Evolutionary conservation across 768 basidiomycete species (phyloP).

Genomic region (Collybiopsis luxurians): DNA sequence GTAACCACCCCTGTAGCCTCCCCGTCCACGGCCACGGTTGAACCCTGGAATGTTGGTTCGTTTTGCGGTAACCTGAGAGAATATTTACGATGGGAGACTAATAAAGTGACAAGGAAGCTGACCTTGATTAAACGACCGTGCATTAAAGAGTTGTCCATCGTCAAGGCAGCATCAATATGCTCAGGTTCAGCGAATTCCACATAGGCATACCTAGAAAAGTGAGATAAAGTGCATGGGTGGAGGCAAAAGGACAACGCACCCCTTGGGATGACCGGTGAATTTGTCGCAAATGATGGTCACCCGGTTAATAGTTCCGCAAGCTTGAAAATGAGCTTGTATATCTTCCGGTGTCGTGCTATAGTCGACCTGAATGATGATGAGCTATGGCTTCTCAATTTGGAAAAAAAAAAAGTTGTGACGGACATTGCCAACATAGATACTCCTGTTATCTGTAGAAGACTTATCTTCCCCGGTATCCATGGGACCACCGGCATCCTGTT

Average conservation of each 20-base stretch:
- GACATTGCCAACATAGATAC: conserved; percentile 96
- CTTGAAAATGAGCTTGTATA: conserved; percentile 95
- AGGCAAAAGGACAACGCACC: conserved; percentile 42
- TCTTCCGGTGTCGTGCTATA: conserved; percentile 97
- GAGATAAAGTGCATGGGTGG: conserved; percentile 4
- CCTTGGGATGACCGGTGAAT: conserved; percentile 99
- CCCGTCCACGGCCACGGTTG: conserved; percentile 75
- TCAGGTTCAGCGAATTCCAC: conserved; percentile 96
- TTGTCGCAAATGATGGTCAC: conserved; percentile 99
- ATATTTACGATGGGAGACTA: not conserved
- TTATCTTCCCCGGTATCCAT: conserved; percentile 88
- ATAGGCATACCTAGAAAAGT: conserved; percentile 79
- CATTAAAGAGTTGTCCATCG: conserved; percentile 96
- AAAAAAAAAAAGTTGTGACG: conserved; percentile 27
- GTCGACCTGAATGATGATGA: conserved; percentile 94
- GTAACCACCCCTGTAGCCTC: conserved; percentile 61
- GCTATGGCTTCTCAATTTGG: conserved; percentile 7
- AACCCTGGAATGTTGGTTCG: conserved; percentile 95
- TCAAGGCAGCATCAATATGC: conserved; percentile 85
- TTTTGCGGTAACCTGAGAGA: conserved; percentile 87
- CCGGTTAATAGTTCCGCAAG: conserved; percentile 97
- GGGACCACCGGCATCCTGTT: conserved; percentile 42
- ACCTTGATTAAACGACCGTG: conserved; percentile 89
- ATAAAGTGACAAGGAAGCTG: not conserved
- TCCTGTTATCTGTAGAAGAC: conserved; percentile 75